Conservation (phyloP, 2,329 filamentous ascomycete genomes). For the Coleophoma eucalyptorum region DNA sequence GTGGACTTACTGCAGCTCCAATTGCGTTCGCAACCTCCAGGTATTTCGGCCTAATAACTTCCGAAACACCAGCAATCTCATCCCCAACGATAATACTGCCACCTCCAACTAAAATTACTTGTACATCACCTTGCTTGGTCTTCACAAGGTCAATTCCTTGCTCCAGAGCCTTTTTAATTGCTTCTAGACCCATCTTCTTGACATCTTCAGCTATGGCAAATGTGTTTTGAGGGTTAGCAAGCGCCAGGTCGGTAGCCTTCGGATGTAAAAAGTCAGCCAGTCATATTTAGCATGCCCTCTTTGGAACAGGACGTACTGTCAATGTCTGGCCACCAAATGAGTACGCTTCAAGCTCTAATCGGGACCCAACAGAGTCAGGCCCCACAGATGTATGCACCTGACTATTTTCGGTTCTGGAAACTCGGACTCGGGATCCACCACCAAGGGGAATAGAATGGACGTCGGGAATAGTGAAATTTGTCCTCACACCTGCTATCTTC, state of each 20-base stretch:
- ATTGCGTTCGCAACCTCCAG: conserved; percentile 57
- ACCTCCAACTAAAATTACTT: conserved; percentile 53
- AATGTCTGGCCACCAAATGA: conserved; percentile 49
- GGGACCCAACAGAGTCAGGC: conserved; percentile 51
- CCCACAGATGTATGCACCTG: conserved; percentile 51
- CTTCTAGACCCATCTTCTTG: conserved; percentile 11
- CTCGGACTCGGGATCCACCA: conserved; percentile 43
- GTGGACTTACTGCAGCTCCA: conserved; percentile 47
- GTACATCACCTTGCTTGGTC: conserved; percentile 46
- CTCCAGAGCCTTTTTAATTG: conserved; percentile 41
- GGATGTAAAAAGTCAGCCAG: conserved; percentile 18
- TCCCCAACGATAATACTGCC: conserved; percentile 45
- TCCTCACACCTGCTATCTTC: conserved; percentile 53
- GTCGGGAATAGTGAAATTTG: conserved; percentile 55
- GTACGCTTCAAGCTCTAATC: conserved; percentile 41
- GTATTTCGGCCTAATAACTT: conserved; percentile 46
- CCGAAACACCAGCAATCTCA: conserved; percentile 44
- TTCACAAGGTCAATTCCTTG: conserved; percentile 52
- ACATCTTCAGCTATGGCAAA: conserved; percentile 7
- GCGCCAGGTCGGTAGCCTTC: conserved; percentile 21
- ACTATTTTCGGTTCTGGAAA: conserved; percentile 2
- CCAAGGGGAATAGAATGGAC: conserved; percentile 53
- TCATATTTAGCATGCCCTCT: too few relatives aligned
- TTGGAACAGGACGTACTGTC: conserved; percentile 39
- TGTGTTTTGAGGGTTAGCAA: conserved; percentile 4